These are phyloP conservation scores for Suhomyces yuchorum DNA, from an alignment of 1,139 yeast genomes.

Conservation along the genomic window DNA sequence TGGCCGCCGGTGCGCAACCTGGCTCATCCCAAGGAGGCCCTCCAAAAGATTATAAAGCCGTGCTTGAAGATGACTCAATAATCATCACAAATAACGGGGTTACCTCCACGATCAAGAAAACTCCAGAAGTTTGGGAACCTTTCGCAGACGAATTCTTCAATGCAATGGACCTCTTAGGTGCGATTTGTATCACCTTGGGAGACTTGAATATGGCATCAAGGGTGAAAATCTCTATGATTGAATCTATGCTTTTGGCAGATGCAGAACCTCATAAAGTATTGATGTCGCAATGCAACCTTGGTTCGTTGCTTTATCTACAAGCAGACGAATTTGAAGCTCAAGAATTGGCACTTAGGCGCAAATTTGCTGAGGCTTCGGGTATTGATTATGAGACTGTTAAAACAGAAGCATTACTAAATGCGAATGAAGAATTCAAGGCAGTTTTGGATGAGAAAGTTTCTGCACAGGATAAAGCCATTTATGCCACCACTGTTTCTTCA, in stretches of 20 bases:
- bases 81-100: conserved; percentile 22
- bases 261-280: conserved; percentile 66
- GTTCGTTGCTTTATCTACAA: conserved; percentile 69
- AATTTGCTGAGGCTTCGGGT: conserved; percentile 27
- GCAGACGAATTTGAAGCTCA: conserved; percentile 65
- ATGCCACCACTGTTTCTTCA: conserved; percentile 25
- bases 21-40: background rate
- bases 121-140: conserved; percentile 65
- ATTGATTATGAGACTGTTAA: conserved; percentile 27
- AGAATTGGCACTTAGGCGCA: conserved; percentile 36
- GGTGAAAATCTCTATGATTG: conserved; percentile 66
- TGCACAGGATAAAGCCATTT: conserved; percentile 20
- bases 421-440: conserved; percentile 13
- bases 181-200: conserved; percentile 66
- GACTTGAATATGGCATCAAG: conserved; percentile 64
- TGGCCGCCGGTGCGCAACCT: background rate
- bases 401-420: conserved; percentile 14
- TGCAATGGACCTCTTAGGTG: conserved; percentile 70
- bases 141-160: conserved; percentile 75
- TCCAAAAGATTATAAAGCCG: conserved; percentile 6
- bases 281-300: conserved; percentile 70
- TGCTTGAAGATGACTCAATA: conserved; percentile 18
- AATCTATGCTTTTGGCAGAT: conserved; percentile 74
- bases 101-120: conserved; percentile 28
- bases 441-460: conserved; percentile 12